Conservation (phyloP, 2,329 filamentous ascomycete species). For the Grosmannia huntii region DNA sequence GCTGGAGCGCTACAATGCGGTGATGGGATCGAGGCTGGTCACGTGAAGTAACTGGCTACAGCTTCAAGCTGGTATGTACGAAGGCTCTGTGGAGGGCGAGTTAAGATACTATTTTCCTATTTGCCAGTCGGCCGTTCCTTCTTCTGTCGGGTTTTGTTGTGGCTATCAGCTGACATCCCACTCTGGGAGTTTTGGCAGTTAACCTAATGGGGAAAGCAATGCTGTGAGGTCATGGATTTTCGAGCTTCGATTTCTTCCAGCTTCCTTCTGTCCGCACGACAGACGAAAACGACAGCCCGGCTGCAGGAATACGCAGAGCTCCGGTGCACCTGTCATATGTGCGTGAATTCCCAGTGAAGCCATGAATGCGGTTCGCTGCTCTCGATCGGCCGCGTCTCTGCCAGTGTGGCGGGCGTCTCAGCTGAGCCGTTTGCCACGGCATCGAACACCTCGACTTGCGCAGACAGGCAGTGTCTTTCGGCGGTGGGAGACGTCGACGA, state of each 20-base stretch:
- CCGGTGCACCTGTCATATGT: neutral
- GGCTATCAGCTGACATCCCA: neutral
- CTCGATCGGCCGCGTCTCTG: slow-evolving; percentile 3
- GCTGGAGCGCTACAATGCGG: neutral
- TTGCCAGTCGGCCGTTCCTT: neutral
- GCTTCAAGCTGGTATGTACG: too few relatives aligned
- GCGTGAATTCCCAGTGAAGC: neutral
- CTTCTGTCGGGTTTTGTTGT: neutral
- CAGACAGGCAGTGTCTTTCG: neutral
- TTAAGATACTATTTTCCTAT: too few relatives aligned
- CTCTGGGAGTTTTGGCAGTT: neutral
- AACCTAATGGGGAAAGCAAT: neutral
- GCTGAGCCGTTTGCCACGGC: neutral
- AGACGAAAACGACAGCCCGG: neutral
- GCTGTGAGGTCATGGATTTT: neutral
- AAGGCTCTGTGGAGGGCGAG: neutral
- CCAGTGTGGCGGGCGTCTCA: neutral
- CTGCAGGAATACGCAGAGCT: neutral
- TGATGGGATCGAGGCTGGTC: neutral
- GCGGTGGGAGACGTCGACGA: slow-evolving; percentile 30
- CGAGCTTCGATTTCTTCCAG: neutral
- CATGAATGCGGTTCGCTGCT: slow-evolving; percentile 8
- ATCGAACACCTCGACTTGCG: neutral
- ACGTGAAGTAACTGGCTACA: neutral
- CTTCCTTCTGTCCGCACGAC: neutral